Percentiles rank a stretch among this genome's conserved stretches.
Conservation (phyloP, 1,284 basidiomycete genomes). For the Trichosporon sp. region DNA sequence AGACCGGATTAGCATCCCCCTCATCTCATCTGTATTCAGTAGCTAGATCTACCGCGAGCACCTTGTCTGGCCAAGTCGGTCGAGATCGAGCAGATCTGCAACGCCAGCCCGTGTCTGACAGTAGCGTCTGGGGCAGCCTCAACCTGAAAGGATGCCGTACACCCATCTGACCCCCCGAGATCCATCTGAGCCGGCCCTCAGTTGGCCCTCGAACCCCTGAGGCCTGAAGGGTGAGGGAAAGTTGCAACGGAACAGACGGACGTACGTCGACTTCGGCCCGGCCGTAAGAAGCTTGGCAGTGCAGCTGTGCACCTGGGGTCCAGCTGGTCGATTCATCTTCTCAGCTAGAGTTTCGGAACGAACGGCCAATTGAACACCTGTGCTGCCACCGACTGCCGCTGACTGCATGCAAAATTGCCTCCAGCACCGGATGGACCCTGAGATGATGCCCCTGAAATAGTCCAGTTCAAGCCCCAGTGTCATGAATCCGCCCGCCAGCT, state of each 20-base stretch:
- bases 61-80: background rate
- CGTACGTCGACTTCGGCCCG: background rate
- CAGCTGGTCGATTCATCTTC: background rate
- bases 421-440: background rate
- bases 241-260: background rate
- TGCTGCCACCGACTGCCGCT: background rate
- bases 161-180: background rate
- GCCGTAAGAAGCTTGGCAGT: background rate
- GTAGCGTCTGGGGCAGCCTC: background rate
- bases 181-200: background rate
- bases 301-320: background rate
- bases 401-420: background rate
- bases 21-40: background rate
- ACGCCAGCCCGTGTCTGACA: background rate
- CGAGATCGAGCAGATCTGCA: slow-evolving; percentile 8
- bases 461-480: background rate
- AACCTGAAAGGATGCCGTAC: slow-evolving; percentile 10
- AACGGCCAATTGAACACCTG: background rate
- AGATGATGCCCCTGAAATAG: background rate
- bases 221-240: background rate
- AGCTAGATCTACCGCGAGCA: background rate
- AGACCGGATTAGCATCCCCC: background rate
- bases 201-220: background rate
- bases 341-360: slow-evolving; percentile 1
- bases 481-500: background rate